Conservation (phyloP, 805 yeast species). For the Nakazawaea populi region DNA sequence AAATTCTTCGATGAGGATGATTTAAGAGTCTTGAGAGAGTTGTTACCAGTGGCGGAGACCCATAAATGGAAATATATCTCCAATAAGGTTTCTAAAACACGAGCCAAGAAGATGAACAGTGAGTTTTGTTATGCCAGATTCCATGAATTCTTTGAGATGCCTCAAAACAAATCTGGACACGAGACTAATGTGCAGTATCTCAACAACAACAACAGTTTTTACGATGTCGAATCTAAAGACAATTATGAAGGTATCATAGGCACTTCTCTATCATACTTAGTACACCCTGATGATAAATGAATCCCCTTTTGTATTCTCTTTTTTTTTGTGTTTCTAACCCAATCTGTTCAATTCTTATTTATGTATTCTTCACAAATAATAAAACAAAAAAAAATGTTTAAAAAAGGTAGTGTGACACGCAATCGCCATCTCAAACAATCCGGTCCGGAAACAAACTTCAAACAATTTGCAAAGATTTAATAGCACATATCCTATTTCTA, state of each 20-base stretch:
- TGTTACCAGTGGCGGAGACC: slow-evolving; percentile 6
- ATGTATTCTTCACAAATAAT: too few relatives aligned
- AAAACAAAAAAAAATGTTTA: neutral
- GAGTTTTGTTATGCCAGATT: slow-evolving; percentile 8
- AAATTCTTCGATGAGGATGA: slow-evolving; percentile 4
- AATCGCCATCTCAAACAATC: neutral
- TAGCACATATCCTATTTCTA: neutral
- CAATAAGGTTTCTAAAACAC: slow-evolving; percentile 7
- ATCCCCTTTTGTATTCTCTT: neutral
- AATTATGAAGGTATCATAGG: slow-evolving; percentile 9
- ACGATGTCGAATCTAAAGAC: neutral
- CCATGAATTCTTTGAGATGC: slow-evolving; percentile 8
- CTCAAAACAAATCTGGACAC: neutral
- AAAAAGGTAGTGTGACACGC: neutral
- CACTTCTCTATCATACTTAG: slow-evolving; percentile 8
- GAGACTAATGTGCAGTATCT: slow-evolving; percentile 5
- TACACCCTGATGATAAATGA: neutral
- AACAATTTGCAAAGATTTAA: neutral
- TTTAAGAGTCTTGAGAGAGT: slow-evolving; percentile 1
- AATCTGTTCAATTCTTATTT: neutral
- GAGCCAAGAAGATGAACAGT: slow-evolving; percentile 10
- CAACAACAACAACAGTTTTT: slow-evolving; percentile 5
- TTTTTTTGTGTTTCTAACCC: neutral
- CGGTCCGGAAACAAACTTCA: neutral
- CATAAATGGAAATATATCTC: slow-evolving; percentile 11